phyloP scores from a whole-genome alignment of 306 rosid species.

The Rosa persica region DNA sequence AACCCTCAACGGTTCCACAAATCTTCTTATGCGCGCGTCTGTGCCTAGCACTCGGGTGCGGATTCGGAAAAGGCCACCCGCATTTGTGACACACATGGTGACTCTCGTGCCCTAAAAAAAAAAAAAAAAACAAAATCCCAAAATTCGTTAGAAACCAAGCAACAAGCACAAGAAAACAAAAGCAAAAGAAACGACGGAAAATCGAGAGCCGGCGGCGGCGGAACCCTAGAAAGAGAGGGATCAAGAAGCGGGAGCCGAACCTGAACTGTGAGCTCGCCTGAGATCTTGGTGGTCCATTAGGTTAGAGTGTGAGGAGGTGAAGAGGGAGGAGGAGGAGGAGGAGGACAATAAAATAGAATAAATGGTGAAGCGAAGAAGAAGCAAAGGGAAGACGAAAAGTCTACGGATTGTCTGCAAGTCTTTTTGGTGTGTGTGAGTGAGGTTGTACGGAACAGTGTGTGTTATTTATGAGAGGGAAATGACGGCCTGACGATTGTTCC shows the following conservation, averaged over 20 bases:
- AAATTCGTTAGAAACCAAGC: not conserved
- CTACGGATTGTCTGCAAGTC: not conserved
- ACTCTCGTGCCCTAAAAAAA: slow-evolving; percentile 39
- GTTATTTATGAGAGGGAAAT: too few species aligned
- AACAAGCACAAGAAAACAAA: not conserved
- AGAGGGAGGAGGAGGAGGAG: not conserved
- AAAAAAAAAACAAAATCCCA: not conserved
- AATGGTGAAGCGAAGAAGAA: not conserved
- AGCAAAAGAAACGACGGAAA: too few species aligned
- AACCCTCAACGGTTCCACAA: slow-evolving; percentile 83
- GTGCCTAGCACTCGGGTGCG: slow-evolving; percentile 65
- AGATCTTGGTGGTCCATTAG: slow-evolving; percentile 41
- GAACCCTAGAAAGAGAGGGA: not conserved
- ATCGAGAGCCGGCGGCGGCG: not conserved
- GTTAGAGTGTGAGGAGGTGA: not conserved
- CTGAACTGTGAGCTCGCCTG: slow-evolving; percentile 15
- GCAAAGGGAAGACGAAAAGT: not conserved
- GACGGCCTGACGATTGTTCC: too few species aligned
- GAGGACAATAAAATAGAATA: not conserved
- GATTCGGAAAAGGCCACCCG: slow-evolving; percentile 68
- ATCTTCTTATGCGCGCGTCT: slow-evolving; percentile 83
- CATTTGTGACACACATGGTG: slow-evolving; percentile 60
- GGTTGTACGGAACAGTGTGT: too few species aligned
- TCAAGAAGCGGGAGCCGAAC: not conserved
- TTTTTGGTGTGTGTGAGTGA: not conserved